phyloP scores from a whole-genome alignment of 768 basidiomycete species.

The Rhodotorula paludigena region DNA sequence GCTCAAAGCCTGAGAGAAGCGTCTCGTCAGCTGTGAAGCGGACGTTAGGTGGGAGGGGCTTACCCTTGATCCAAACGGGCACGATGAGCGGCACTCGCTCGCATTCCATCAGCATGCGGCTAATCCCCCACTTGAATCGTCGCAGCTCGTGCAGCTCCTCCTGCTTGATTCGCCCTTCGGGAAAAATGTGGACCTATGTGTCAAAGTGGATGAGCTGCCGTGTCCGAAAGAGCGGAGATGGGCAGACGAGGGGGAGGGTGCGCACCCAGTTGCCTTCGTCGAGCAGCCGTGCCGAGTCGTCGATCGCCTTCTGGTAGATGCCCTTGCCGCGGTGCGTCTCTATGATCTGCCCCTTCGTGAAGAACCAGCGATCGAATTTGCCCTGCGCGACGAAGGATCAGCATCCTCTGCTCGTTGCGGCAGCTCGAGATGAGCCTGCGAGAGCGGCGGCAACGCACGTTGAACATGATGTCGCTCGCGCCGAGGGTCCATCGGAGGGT shows the following conservation, averaged over 20 bases:
- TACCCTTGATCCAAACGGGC: slow-evolving; percentile 88
- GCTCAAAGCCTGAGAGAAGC: slow-evolving; percentile 62
- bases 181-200: slow-evolving; percentile 75
- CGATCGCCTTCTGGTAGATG: slow-evolving; percentile 78
- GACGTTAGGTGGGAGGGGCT: slow-evolving; percentile 23
- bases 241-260: slow-evolving; percentile 9
- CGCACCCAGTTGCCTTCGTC: slow-evolving; percentile 80
- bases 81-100: slow-evolving; percentile 68
- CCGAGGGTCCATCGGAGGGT: slow-evolving; percentile 83
- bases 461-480: slow-evolving; percentile 90
- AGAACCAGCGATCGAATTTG: slow-evolving; percentile 77
- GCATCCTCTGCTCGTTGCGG: background rate
- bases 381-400: slow-evolving; percentile 4
- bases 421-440: background rate
- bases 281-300: slow-evolving; percentile 72
- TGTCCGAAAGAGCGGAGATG: too few relatives aligned
- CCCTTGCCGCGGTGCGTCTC: slow-evolving; percentile 89
- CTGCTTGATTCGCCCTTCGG: slow-evolving; percentile 84
- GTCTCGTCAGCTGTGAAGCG: background rate
- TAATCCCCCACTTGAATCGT: slow-evolving; percentile 91
- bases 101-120: slow-evolving; percentile 72
- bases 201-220: background rate
- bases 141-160: slow-evolving; percentile 53
- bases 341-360: slow-evolving; percentile 80
- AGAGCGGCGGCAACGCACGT: slow-evolving; percentile 52